A percentile compares a stretch with the other conserved stretches of the same genome.
Conservation (phyloP, 768 basidiomycete species). For the Leccinum uliginosum region DNA sequence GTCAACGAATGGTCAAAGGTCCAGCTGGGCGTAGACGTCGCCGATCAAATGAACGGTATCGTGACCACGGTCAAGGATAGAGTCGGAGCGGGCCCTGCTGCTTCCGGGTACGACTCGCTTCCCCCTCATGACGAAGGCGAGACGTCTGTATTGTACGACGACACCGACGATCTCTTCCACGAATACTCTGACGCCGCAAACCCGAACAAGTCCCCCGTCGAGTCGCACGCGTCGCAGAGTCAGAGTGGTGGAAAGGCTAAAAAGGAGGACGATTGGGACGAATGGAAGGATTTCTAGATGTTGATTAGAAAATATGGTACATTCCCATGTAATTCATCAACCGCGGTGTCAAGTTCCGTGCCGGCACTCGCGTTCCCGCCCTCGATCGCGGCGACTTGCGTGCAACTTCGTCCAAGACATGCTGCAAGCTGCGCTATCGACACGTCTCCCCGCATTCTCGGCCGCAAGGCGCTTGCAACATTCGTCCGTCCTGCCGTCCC, state of each 20-base stretch:
- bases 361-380: conserved; percentile 6
- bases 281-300: conserved; percentile 78
- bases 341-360: conserved; percentile 22
- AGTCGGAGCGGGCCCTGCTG: conserved; percentile 50
- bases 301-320: background rate
- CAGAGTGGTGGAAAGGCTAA: conserved; percentile 18
- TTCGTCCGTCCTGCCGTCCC: conserved; percentile 68
- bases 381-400: background rate
- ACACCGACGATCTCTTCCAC: conserved; percentile 57
- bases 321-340: background rate
- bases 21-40: conserved; percentile 83
- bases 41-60: conserved; percentile 66
- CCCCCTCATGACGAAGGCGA: conserved; percentile 47
- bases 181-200: conserved; percentile 28
- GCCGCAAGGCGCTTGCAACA: conserved; percentile 46
- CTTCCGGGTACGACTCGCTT: conserved; percentile 49
- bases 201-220: conserved; percentile 3
- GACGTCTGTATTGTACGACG: conserved; percentile 56
- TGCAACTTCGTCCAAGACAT: conserved; percentile 8
- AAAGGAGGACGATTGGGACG: conserved; percentile 63
- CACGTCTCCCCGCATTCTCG: conserved; percentile 1
- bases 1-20: conserved; percentile 77
- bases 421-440: conserved; percentile 16
- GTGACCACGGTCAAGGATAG: conserved; percentile 60
- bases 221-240: conserved; percentile 5